A percentile compares a stretch with the other conserved stretches of the same genome.
These are phyloP conservation scores for Hymenotorrendiella dingleyae DNA, from an alignment of 2,329 filamentous ascomycete species.

Conservation along the genomic window DNA sequence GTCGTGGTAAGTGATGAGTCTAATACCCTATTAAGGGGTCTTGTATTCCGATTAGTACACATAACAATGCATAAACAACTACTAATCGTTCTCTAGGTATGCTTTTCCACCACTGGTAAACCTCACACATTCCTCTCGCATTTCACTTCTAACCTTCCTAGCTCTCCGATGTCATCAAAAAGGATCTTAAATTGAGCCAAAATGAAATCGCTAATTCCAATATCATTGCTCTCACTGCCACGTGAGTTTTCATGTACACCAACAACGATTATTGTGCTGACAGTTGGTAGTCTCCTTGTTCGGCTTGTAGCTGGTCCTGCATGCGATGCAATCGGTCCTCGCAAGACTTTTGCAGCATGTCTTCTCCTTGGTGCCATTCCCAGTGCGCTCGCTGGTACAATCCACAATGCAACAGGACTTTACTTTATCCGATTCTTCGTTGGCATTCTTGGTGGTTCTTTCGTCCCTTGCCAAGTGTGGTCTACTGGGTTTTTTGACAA, in stretches of 20 bases:
- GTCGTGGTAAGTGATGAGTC: conserved; percentile 69
- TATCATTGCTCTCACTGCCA: conserved; percentile 72
- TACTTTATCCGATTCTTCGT: conserved; percentile 73
- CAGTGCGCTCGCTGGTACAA: conserved; percentile 73
- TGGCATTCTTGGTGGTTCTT: conserved; percentile 70
- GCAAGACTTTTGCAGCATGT: conserved; percentile 70
- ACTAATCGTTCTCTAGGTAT: conserved; percentile 47
- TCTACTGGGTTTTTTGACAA: conserved; percentile 91
- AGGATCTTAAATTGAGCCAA: conserved; percentile 66
- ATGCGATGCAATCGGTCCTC: conserved; percentile 81
- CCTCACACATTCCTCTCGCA: not conserved
- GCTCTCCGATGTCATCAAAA: conserved; percentile 61
- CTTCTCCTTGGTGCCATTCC: conserved; percentile 76
- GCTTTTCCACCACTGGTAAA: conserved; percentile 65
- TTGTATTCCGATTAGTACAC: no score
- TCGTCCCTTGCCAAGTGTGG: conserved; percentile 89
- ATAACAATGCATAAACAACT: not conserved
- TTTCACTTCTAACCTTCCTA: conserved; percentile 33
- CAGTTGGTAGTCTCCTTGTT: conserved; percentile 49
- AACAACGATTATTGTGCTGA: not conserved
- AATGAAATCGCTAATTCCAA: conserved; percentile 81
- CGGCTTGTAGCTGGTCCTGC: conserved; percentile 72
- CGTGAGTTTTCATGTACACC: conserved; percentile 29
- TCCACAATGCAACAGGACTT: conserved; percentile 62
- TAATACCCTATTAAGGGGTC: no score